Base-by-base conservation (phyloP, 805 yeast species). In the Wickerhamiella domercqiae region DNA sequence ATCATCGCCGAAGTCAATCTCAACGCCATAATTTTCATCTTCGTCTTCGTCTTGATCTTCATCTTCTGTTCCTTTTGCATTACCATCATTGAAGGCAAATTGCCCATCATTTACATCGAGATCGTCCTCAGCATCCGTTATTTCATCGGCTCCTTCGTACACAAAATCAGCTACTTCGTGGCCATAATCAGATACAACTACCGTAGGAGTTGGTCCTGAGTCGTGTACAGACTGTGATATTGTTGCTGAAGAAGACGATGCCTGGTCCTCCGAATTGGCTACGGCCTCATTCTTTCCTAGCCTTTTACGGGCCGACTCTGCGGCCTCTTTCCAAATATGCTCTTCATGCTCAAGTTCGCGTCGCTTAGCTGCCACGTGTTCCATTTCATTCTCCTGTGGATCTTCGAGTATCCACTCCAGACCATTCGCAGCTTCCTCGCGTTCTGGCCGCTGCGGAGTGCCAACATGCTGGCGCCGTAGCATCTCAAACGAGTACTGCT, bases 61-160 rank as follows among this genome's bases (percentile, higher is more conserved):
- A 7, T 36, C 42, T 15, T 29, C 36, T 15, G 25, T 34, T 32
- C 32, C 41, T 3, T 38, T 39, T 9, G 36, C 36, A n/a, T 35
- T 34, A 9, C 29, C 42, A 17, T 34, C 40, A 11, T 21, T 30
- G 73, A 83, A 94, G 70, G 83, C 95, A 20, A 31, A 39, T 13
- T 25, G 39, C 29, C 32, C 44, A 13, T 34, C 33, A 13, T 30
- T 39, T 2, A 21, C 28, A 4, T 14, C 32, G 21, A 24, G 14
- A 25, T 19, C 35, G 9, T 13, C 22, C 22, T 22, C 13, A 11
- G 29, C 32, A 19, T 30, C 21, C n/a, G n/a, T n/a, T n/a, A n/a
- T n/a, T n/a, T n/a, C n/a, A n/a, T n/a, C n/a, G n/a, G n/a, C n/a
- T 3, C 13, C 35, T 3, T 6, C 17, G 20, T 17, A 21, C 21